Evolutionary conservation across 352 stramenopile genomes (phyloP).

Genomic region (Pythium guiyangense): DNA sequence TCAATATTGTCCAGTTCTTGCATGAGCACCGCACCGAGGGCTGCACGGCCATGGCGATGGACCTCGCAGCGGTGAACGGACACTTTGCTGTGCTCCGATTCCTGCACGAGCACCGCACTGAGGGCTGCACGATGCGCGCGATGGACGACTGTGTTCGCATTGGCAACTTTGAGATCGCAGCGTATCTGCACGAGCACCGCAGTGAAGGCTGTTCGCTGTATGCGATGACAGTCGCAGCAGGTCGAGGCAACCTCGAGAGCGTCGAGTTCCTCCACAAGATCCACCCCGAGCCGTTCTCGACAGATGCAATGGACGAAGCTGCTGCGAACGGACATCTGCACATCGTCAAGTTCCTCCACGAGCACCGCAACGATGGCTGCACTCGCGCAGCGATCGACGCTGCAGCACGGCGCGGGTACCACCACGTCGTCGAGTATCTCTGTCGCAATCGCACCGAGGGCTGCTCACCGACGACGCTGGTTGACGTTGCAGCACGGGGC

Average conservation of each 20-base stretch:
- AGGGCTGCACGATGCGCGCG: no score
- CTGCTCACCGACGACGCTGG: not conserved
- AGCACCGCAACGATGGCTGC: not conserved
- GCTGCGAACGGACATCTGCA: not conserved
- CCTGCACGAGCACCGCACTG: no score
- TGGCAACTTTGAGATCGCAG: no score
- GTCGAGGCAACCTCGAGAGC: not conserved
- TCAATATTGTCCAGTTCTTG: no score
- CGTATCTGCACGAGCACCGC: no score
- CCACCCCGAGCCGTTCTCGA: not conserved
- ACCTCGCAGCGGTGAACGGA: no score
- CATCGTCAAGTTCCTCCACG: not conserved
- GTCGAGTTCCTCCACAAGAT: not conserved
- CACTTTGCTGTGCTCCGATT: slow-evolving; percentile 3
- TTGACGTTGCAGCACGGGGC: not conserved
- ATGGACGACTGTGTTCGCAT: no score
- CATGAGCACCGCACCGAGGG: no score
- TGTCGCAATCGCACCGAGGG: not conserved
- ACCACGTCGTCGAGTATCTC: not conserved
- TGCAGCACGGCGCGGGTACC: no score
- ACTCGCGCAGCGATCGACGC: not conserved
- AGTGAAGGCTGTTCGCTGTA: not conserved
- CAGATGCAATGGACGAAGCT: not conserved
- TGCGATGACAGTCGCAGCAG: not conserved
- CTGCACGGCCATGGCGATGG: no score